Percentiles rank a stretch among this genome's conserved stretches.
These are phyloP conservation scores for Chlamydomonas asymmetrica DNA, from an alignment of 139 green algal genomes.

Conservation along the genomic window DNA sequence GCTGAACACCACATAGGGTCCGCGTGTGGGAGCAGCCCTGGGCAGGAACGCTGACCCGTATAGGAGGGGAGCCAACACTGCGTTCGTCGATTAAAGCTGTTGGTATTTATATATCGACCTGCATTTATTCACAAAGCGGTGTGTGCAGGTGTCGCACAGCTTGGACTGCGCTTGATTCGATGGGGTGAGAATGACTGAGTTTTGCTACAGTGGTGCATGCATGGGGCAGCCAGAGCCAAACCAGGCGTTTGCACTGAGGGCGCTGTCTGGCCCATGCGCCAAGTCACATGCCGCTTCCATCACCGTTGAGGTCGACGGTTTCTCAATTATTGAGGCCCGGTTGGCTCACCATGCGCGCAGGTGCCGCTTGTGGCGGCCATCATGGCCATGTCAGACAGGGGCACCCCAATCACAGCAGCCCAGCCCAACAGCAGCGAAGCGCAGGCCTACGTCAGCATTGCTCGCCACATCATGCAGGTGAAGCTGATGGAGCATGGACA, in stretches of 20 bases:
- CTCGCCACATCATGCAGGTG: conserved; percentile 42
- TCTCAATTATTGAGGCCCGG: background rate
- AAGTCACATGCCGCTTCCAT: background rate
- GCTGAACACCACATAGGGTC: background rate
- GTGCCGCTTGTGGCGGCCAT: conserved; percentile 68
- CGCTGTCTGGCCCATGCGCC: background rate
- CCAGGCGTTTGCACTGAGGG: background rate
- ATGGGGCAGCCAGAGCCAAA: background rate
- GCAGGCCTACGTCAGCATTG: conserved; percentile 52
- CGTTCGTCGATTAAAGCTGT: background rate
- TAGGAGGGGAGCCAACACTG: background rate
- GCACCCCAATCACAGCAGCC: conserved; percentile 63
- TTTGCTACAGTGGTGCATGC: background rate
- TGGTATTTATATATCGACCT: background rate
- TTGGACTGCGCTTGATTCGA: background rate
- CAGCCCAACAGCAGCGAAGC: conserved; percentile 39
- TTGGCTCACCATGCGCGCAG: conserved; percentile 33
- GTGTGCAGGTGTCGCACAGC: background rate
- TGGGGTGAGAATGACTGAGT: background rate
- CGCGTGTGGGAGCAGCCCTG: too few relatives aligned
- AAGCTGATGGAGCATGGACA: conserved; percentile 33
- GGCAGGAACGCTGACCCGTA: background rate
- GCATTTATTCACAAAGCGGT: background rate
- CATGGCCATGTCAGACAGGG: conserved; percentile 57
- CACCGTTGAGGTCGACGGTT: background rate